Evolutionary conservation across 371 early-diverging fungal genomes (phyloP), one percentile per base, ranked within the genome.

Genomic region (Circinella umbellata): DNA sequence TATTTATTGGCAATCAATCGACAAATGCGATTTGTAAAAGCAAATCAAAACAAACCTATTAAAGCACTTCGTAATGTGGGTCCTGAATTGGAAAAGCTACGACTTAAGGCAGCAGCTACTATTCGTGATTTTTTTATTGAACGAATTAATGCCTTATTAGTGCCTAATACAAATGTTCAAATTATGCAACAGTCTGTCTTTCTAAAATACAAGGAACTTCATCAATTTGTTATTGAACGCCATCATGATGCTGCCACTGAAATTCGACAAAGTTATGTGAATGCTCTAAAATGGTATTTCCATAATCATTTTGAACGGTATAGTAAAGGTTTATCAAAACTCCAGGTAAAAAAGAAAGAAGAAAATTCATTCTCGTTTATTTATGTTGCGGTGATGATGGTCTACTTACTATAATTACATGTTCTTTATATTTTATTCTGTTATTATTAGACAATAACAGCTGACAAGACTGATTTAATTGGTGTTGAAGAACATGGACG

Each of bases 181-280:
- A 93, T 96, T 34, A 86, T 96, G 79, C 97, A 98, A 74, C 93
- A 93, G 73, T 94, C 92, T 2, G 88, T 93, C 14, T 84, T 98
- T 46, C 74, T 96, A 18, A 95, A 95, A 77, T 96, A 93, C 81
- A 93, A 93, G 64, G 92, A 90, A 57, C 84, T 97, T 11, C 92
- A 94, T 73, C 89, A 89, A 73, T 98, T 97, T 78, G 82, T 96
- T 20, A 81, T 94, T 70, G 93, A 94, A 69, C 83, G 95, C 18
- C 95, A 95, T 75, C 84, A 88, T n/a, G 96, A 96, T 54, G 96
- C 93, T 0, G 97, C 96, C 0, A 71, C 83, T 11, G 98, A 98
- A 73, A 88, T 98, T 35, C 88, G 92, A 53, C 89, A 89, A 64
- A 91, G 86, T 13, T 98, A 98, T 73, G 88, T 95, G 67, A 88